Evolutionary conservation across 441 rosid species (phyloP), one percentile per base, ranked within the genome.

Genomic region (Populus trichocarpa): DNA sequence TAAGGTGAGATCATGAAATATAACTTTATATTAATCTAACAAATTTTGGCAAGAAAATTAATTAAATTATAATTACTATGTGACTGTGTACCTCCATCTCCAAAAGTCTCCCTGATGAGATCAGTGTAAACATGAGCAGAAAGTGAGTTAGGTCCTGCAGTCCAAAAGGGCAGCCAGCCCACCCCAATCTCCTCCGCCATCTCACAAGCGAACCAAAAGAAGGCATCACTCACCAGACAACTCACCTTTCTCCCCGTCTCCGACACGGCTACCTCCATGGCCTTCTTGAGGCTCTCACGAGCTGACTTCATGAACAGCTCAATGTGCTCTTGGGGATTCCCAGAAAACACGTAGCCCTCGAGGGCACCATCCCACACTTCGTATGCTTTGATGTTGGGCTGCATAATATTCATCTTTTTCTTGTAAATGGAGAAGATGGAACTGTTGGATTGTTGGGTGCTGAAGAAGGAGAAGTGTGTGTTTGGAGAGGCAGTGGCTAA

Each of bases 251-350:
- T 82, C 53, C 92, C 92, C 0, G 78, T 76, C 78, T 88, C 90
- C 0, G 22, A 83, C 81, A 78, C 92, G 2, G 89, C 93, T 22
- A 53, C 70, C 16, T 77, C 80, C n/a, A 92, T 81, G 14, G 72
- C 89, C 38, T 80, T 65, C 75, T 77, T 73, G 74, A 91, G 84
- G 79, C 38, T 83, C 35, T 65, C 69, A 1, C 85, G 86, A 8
- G 92, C 97, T 0, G 84, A 78, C 33, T 75, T 42, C 77, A 94
- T 69, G 86, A 92, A 94, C 57, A 90, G 78, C 83, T 88, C 93
- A 8, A 90, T 83, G 59, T 76, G 80, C 82, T 88, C 95, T 64
- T 77, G 86, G 9, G 81, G 90, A 70, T 74, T 85, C 46, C 92
- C 88, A 2, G 64, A 2, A n/a, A 85, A 83, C 53, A 75, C 82